phyloP scores from a whole-genome alignment of 441 rosid species.

The Mallotus japonicus region DNA sequence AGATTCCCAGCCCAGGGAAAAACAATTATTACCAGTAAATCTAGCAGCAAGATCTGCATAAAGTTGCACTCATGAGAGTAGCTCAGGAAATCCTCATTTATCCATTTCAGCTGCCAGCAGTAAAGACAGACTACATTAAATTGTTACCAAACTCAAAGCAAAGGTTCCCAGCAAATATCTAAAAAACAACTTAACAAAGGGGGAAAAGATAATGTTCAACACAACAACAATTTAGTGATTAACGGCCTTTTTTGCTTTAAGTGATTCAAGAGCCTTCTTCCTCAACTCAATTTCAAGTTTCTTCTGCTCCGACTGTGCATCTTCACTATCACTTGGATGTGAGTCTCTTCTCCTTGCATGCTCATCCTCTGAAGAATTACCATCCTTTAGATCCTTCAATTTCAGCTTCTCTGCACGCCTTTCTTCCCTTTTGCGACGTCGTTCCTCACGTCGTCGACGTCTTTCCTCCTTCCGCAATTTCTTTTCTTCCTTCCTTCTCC shows the following conservation, averaged over 20 bases:
- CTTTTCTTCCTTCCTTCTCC: constrained; percentile 87
- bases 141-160: constrained; percentile 38
- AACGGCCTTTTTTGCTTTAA: constrained; percentile 93
- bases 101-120: constrained; percentile 87
- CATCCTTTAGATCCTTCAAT: constrained; percentile 43
- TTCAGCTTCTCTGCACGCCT: constrained; percentile 69
- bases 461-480: constrained; percentile 81
- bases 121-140: constrained; percentile 72
- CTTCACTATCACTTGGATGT: constrained; percentile 44
- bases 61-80: constrained; percentile 72
- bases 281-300: constrained; percentile 91
- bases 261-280: constrained; percentile 87
- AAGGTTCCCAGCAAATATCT: constrained; percentile 31
- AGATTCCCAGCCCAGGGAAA: constrained; percentile 39
- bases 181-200: constrained; percentile 33
- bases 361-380: constrained; percentile 58
- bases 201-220: constrained; percentile 26
- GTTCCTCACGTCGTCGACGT: constrained; percentile 72
- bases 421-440: constrained; percentile 72
- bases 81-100: constrained; percentile 85
- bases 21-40: constrained; percentile 73
- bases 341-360: constrained; percentile 31
- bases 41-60: constrained; percentile 69
- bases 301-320: constrained; percentile 56
- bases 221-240: constrained; percentile 41